Percentiles rank a stretch among this genome's conserved stretches.
These are phyloP conservation scores for Entophlyctis helioformis DNA, from an alignment of 192 early-diverging fungal genomes.

Conservation along the genomic window DNA sequence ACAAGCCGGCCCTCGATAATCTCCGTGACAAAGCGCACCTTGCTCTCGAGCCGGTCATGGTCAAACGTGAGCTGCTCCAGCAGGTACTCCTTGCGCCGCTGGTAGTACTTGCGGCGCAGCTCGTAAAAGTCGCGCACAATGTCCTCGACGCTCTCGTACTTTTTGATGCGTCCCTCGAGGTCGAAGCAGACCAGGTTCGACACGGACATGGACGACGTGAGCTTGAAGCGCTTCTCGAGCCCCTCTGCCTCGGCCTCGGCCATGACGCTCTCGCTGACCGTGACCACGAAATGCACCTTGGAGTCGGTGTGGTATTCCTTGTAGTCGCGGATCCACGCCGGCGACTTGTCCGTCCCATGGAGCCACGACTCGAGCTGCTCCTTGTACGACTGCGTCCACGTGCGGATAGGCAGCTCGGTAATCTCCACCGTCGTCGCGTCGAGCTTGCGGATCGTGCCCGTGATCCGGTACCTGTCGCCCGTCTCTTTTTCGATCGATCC, in stretches of 20 bases:
- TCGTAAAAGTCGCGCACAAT: constrained; percentile 84
- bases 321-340: constrained; percentile 54
- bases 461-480: constrained; percentile 50
- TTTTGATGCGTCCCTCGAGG: constrained; percentile 67
- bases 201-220: constrained; percentile 56
- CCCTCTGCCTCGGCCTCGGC: constrained; percentile 61
- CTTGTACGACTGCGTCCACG: constrained; percentile 87
- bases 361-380: constrained; percentile 69
- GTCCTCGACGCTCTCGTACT: constrained; percentile 62
- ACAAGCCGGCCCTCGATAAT: constrained; percentile 73
- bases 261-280: constrained; percentile 56
- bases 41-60: constrained; percentile 51
- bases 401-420: constrained; percentile 77
- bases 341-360: constrained; percentile 55
- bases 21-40: constrained; percentile 78
- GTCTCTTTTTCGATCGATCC: constrained; percentile 55
- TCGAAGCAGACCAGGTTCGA: constrained; percentile 95
- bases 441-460: constrained; percentile 55
- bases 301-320: constrained; percentile 61
- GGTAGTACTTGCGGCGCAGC: constrained; percentile 71
- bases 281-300: constrained; percentile 53
- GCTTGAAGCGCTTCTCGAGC: constrained; percentile 72
- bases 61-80: constrained; percentile 13
- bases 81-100: constrained; percentile 60
- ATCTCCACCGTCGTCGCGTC: constrained; percentile 71